Conservation (phyloP, 2,329 filamentous ascomycete genomes). For the Aspergillus fischeri region DNA sequence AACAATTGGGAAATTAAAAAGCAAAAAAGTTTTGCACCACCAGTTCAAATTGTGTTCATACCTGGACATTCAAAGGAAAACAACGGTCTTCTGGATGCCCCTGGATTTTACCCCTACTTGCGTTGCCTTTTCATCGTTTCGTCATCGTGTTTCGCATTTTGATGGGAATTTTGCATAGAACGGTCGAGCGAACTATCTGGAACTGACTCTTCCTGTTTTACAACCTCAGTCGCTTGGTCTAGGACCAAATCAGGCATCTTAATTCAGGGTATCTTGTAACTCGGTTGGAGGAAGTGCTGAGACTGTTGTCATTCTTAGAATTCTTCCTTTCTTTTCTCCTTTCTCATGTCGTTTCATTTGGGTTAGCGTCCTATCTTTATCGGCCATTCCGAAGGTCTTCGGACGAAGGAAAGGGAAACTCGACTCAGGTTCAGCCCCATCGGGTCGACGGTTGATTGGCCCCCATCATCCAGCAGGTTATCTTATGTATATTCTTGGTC, state of each 20-base stretch:
- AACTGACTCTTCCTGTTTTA: slow-evolving; percentile 8
- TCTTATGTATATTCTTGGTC: background rate
- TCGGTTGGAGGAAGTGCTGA: background rate
- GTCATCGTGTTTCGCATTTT: slow-evolving; percentile 4
- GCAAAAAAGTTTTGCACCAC: slow-evolving; percentile 9
- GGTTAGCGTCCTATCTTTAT: background rate
- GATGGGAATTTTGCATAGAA: slow-evolving; percentile 20
- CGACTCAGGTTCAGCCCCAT: background rate
- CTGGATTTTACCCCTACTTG: background rate
- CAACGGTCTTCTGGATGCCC: slow-evolving; percentile 1
- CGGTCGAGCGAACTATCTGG: slow-evolving; percentile 14
- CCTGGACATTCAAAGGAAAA: slow-evolving; percentile 12
- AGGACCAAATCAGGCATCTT: slow-evolving; percentile 14
- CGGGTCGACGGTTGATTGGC: background rate
- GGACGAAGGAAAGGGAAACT: background rate
- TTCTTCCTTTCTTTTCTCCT: background rate
- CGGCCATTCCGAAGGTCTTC: background rate
- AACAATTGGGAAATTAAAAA: slow-evolving; percentile 15
- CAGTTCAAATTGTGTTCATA: slow-evolving; percentile 9
- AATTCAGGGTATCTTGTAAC: background rate
- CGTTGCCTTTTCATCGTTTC: background rate
- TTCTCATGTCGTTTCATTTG: background rate
- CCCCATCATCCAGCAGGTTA: background rate
- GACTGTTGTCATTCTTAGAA: background rate
- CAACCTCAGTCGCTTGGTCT: slow-evolving; percentile 5